Percentiles rank a stretch among this genome's conserved stretches.
These are phyloP conservation scores for Paracamarosporium sp. DNA, from an alignment of 2,329 filamentous ascomycete genomes.

Conservation along the genomic window DNA sequence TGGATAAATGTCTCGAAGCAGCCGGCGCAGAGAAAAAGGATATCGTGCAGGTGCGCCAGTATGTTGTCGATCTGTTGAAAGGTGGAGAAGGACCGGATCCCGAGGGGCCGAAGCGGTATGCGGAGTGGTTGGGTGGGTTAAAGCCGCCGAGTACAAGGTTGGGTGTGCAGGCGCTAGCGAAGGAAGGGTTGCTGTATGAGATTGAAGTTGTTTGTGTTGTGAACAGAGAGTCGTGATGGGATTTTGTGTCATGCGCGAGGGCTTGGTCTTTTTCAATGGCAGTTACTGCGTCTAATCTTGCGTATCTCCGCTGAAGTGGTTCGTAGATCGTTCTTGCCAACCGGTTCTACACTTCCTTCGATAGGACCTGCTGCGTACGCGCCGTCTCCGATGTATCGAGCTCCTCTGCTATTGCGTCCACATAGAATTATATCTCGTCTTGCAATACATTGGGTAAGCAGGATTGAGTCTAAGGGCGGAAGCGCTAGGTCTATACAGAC, in stretches of 20 bases:
- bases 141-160: slow-evolving; percentile 14
- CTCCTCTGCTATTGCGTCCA: too few species aligned
- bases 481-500: too few species aligned
- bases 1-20: slow-evolving; percentile 13
- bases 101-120: slow-evolving; percentile 8
- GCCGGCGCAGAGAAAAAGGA: slow-evolving; percentile 11
- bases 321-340: too few species aligned
- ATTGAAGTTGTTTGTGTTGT: slow-evolving; percentile 17
- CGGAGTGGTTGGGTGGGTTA: slow-evolving; percentile 12
- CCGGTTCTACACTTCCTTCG: too few species aligned
- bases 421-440: too few species aligned
- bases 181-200: slow-evolving; percentile 10
- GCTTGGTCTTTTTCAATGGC: too few species aligned
- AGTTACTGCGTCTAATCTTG: too few species aligned
- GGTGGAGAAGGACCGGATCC: slow-evolving; percentile 12
- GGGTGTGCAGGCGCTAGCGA: slow-evolving; percentile 8
- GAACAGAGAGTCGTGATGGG: neutral
- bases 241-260: neutral
- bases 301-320: too few species aligned
- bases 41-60: slow-evolving; percentile 14
- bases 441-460: too few species aligned
- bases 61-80: slow-evolving; percentile 11
- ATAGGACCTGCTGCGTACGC: too few species aligned
- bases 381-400: too few species aligned
- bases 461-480: too few species aligned